Evolutionary conservation across 129 eudicot species (phyloP), one percentile per base, ranked within the genome.

Genomic region (Flaveria sonorensis): DNA sequence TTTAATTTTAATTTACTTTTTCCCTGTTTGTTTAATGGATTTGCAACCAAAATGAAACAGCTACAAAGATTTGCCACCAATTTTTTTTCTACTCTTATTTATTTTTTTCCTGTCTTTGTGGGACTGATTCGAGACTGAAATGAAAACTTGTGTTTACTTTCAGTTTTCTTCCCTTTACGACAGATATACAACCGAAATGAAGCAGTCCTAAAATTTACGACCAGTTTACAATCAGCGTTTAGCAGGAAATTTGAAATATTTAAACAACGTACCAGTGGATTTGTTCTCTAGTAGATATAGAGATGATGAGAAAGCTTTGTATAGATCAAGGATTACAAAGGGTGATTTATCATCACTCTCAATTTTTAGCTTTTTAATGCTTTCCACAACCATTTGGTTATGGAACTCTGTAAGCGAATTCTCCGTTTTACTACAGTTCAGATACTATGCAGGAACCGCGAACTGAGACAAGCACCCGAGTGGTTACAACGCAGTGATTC

Each of bases 401-500:
- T 91, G 93, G 57, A 74, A 61, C 57, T 20, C 21, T 14, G 90
- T 53, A 2, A 83, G 39, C 1, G 79, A 67, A 39, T 91, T 91
- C 24, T 67, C 84, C 1, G 63, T 60, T 51, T 77, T 28, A 69
- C 86, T 82, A 78, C 97, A 91, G 23, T 86, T 84, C 15, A 50
- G 36, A 66, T 85, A 83, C 2, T 81, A 81, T 53, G 74, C 15
- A 48, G 81, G 53, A 2, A 67, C 74, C 9, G 92, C 79, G 28
- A 57, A 81, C n/a, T 70, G 79, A 12, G 97, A 93, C 79, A 91
- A 79, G 72, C 94, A 91, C 7, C 97, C 94, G 13, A 87, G 67
- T 18, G 97, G 94, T 77, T 80, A 76, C 72, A 91, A 70, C 4
- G 81, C 68, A 24, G 94, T 88, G 66, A 91, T 75, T 2, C 60